These are phyloP conservation scores for Leccinum imitatum DNA, from an alignment of 768 basidiomycete species.

Conservation along the genomic window DNA sequence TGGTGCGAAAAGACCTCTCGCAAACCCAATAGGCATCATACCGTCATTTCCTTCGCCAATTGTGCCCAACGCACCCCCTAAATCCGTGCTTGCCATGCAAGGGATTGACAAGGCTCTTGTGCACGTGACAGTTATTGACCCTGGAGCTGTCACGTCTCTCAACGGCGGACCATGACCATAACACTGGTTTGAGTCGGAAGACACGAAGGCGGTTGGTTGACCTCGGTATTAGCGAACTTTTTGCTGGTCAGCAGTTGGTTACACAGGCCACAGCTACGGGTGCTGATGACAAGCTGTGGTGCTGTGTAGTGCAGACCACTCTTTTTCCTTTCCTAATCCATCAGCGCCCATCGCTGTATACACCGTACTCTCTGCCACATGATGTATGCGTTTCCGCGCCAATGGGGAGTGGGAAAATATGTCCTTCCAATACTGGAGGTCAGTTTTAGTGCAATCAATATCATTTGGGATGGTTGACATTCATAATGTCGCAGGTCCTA, in stretches of 20 bases:
- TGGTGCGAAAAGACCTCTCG: constrained; percentile 5
- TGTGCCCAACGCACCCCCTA: constrained; percentile 67
- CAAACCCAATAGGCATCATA: constrained; percentile 39
- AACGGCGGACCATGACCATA: constrained; percentile 35
- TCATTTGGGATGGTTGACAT: background rate
- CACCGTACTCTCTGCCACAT: constrained; percentile 60
- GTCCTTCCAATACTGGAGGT: constrained; percentile 91
- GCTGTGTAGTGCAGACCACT: constrained; percentile 76
- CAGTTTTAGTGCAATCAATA: constrained; percentile 5
- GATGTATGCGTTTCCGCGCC: constrained; percentile 96
- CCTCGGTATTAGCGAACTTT: constrained; percentile 78
- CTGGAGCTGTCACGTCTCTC: constrained; percentile 45
- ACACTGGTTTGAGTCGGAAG: constrained; percentile 54
- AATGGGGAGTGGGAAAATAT: constrained; percentile 99
- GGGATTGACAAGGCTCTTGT: constrained; percentile 75
- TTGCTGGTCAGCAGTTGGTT: constrained; percentile 64
- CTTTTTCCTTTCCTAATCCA: constrained; percentile 81
- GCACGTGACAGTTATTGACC: constrained; percentile 67
- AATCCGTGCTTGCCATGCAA: constrained; percentile 68
- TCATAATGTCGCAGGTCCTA: constrained; percentile 50
- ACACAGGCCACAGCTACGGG: background rate
- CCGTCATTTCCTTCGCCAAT: constrained; percentile 70
- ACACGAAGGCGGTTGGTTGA: constrained; percentile 65
- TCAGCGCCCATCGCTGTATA: constrained; percentile 51
- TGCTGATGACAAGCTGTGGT: constrained; percentile 15